Conservation (phyloP, 768 basidiomycete species). For the Mycena alexandri region DNA sequence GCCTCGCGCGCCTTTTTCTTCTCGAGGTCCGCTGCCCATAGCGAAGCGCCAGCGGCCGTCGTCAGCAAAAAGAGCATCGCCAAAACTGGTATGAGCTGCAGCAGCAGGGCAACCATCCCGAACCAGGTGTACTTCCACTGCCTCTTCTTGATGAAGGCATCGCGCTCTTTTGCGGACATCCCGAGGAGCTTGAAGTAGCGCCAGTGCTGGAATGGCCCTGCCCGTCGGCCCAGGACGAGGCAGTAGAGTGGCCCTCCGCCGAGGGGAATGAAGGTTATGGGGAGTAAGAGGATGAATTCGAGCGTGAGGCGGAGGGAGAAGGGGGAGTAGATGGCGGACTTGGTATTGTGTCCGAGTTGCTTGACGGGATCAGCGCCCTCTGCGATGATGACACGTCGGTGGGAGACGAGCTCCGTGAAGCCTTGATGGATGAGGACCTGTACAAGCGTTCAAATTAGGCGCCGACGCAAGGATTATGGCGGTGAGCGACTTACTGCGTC, state of each 20-base stretch:
- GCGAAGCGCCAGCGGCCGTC: constrained; percentile 33
- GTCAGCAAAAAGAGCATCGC: constrained; percentile 35
- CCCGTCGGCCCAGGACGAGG: constrained; percentile 34
- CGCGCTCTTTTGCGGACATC: constrained; percentile 7
- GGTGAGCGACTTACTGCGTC: constrained; percentile 29
- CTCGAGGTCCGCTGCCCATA: constrained; percentile 36
- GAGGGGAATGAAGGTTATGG: constrained; percentile 37
- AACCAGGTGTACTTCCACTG: constrained; percentile 40
- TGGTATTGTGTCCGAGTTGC: constrained; percentile 30
- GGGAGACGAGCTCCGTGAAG: constrained; percentile 31
- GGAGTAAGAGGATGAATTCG: constrained; percentile 38
- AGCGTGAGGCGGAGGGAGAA: constrained; percentile 39
- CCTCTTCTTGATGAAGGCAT: constrained; percentile 19
- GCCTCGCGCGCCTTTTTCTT: constrained; percentile 28
- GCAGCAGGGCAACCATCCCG: constrained; percentile 33
- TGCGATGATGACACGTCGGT: constrained; percentile 26
- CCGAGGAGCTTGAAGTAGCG: constrained; percentile 38
- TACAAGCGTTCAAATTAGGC: not conserved
- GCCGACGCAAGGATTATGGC: not conserved
- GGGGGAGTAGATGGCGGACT: constrained; percentile 36
- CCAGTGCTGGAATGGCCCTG: constrained; percentile 36
- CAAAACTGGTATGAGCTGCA: constrained; percentile 32
- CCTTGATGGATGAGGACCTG: constrained; percentile 34
- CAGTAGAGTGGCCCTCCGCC: constrained; percentile 37
- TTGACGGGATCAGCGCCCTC: constrained; percentile 28